These are phyloP conservation scores for Citrus australasica DNA, from an alignment of 345 rosid genomes.

Conservation along the genomic window DNA sequence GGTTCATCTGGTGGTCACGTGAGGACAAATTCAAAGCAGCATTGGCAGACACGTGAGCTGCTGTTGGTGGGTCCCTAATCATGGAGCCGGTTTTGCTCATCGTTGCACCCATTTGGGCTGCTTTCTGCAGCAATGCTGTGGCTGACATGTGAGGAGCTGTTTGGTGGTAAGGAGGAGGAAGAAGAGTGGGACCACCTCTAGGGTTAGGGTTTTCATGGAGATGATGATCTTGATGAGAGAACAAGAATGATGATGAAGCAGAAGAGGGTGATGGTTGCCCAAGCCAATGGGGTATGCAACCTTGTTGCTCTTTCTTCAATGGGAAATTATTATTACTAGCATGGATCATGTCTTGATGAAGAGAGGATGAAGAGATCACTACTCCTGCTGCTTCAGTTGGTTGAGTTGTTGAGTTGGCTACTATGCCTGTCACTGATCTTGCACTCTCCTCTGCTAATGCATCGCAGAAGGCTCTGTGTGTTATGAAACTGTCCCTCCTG, in stretches of 20 bases:
- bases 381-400: too few species aligned
- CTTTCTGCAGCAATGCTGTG: slow-evolving; percentile 84
- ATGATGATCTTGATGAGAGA: slow-evolving; percentile 18
- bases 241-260: slow-evolving; percentile 21
- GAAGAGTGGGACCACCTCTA: slow-evolving; percentile 36
- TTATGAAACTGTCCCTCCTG: too few species aligned
- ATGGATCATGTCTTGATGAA: too few species aligned
- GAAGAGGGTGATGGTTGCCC: slow-evolving; percentile 12
- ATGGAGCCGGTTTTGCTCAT: too few species aligned
- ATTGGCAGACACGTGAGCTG: too few species aligned
- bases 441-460: slow-evolving; percentile 78
- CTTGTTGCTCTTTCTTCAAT: slow-evolving; percentile 51
- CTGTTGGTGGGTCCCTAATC: too few species aligned
- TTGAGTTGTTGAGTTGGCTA: slow-evolving; percentile 11
- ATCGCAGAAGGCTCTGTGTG: slow-evolving; percentile 95
- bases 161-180: slow-evolving; percentile 24
- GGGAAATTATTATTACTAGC: too few species aligned
- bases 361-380: too few species aligned
- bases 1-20: too few species aligned
- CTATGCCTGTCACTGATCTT: too few species aligned
- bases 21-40: too few species aligned
- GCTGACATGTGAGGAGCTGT: slow-evolving; percentile 67
- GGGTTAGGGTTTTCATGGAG: slow-evolving; percentile 51
- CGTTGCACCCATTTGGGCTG: slow-evolving; percentile 74
- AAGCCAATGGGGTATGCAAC: too few species aligned